Conservation (phyloP, 1,139 yeast species). For the Yamadazyma diddensiae region DNA sequence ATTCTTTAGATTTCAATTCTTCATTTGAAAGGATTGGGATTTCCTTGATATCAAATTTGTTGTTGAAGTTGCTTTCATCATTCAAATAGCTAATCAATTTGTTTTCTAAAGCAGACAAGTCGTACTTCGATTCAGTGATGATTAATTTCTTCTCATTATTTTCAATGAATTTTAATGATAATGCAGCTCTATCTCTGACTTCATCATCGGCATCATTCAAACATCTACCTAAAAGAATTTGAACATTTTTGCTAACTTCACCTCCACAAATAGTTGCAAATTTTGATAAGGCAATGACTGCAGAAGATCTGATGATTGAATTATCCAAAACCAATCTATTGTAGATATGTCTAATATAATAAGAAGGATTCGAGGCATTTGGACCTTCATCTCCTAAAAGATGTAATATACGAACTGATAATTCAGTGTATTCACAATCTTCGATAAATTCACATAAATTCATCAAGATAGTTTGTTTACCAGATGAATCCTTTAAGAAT, state of each 20-base stretch:
- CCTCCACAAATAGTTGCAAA: slow-evolving; percentile 81
- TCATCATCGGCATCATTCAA: slow-evolving; percentile 91
- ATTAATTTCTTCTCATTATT: slow-evolving; percentile 53
- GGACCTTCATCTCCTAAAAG: slow-evolving; percentile 96
- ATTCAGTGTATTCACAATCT: slow-evolving; percentile 95
- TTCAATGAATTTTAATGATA: slow-evolving; percentile 68
- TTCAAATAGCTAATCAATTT: slow-evolving; percentile 71
- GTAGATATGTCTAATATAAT: slow-evolving; percentile 93
- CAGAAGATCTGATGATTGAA: slow-evolving; percentile 92
- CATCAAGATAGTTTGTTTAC: slow-evolving; percentile 83
- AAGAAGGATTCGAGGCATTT: slow-evolving; percentile 76
- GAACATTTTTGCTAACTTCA: slow-evolving; percentile 64
- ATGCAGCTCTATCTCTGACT: slow-evolving; percentile 96
- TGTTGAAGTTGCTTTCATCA: slow-evolving; percentile 54
- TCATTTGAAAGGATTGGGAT: slow-evolving; percentile 64
- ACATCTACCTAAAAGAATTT: slow-evolving; percentile 76
- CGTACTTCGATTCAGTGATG: slow-evolving; percentile 67
- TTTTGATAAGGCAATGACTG: slow-evolving; percentile 88
- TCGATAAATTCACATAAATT: slow-evolving; percentile 95
- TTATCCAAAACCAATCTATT: slow-evolving; percentile 95
- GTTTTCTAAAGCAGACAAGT: slow-evolving; percentile 72
- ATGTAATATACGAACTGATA: slow-evolving; percentile 87
- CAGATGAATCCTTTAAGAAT: slow-evolving; percentile 68
- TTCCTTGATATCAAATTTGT: slow-evolving; percentile 67
- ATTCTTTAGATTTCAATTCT: slow-evolving; percentile 60